phyloP scores from a whole-genome alignment of 2,329 filamentous ascomycete genomes.

The Chaetothyriales sp. region DNA sequence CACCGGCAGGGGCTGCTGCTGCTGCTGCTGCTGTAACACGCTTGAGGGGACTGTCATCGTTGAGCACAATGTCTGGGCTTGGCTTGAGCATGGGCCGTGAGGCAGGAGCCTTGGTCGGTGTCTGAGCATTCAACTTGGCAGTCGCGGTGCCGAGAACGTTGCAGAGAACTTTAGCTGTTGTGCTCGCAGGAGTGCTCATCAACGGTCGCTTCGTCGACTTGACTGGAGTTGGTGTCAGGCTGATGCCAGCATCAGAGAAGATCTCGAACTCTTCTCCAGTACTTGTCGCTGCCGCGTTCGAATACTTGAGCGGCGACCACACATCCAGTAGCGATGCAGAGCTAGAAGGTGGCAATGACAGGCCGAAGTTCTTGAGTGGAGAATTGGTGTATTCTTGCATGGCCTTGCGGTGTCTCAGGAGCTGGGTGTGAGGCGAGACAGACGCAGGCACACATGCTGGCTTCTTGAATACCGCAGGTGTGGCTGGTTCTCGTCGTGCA shows the following conservation, averaged over 20 bases:
- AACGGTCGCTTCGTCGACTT: slow-evolving; percentile 37
- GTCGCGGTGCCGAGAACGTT: slow-evolving; percentile 28
- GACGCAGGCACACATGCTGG: slow-evolving; percentile 52
- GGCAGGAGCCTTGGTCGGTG: slow-evolving; percentile 22
- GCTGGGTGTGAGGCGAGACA: slow-evolving; percentile 81
- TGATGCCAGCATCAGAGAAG: slow-evolving; percentile 33
- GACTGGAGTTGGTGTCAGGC: slow-evolving; percentile 33
- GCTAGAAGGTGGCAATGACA: slow-evolving; percentile 18
- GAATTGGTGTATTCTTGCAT: slow-evolving; percentile 71
- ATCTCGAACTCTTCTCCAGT: slow-evolving; percentile 40
- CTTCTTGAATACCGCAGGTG: slow-evolving; percentile 61
- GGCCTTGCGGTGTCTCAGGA: slow-evolving; percentile 71
- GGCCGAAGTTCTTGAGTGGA: slow-evolving; percentile 39
- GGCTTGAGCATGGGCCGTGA: slow-evolving; percentile 13
- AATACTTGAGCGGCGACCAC: slow-evolving; percentile 38
- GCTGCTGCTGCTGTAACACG: slow-evolving; percentile 1
- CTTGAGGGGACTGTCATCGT: slow-evolving; percentile 11
- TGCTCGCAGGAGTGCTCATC: slow-evolving; percentile 34
- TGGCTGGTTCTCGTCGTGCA: slow-evolving; percentile 47
- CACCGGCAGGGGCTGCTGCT: not conserved
- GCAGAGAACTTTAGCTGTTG: slow-evolving; percentile 35
- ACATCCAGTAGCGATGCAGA: slow-evolving; percentile 23
- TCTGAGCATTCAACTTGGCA: slow-evolving; percentile 22
- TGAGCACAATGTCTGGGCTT: slow-evolving; percentile 7
- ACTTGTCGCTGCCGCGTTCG: slow-evolving; percentile 25